Evolutionary conservation across 164 flowering plant genomes (phyloP), one percentile per base, ranked within the genome.

Genomic region (Echeveria elegans): DNA sequence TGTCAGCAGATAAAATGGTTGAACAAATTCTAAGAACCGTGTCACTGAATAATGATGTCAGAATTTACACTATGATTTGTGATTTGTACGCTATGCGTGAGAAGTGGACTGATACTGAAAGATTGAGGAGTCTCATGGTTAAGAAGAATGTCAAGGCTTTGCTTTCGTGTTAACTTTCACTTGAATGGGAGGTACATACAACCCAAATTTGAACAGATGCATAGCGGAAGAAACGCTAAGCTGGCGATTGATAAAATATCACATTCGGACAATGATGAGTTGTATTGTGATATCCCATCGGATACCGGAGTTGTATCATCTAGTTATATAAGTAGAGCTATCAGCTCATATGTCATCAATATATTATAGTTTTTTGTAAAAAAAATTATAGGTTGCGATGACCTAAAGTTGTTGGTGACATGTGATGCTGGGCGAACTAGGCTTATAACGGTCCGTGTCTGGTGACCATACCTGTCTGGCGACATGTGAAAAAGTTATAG

Each of bases 101-200:
- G 24, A 88, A 86, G 69, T 81, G 87, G 90, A 78, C 77, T 58
- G 83, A 78, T 23, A 86, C 81, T 10, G 82, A 82, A 60, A 68
- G 70, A 66, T 63, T 88, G 45, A 82, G 88, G 70, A 71, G 78
- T 23, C 61, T 81, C 47, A 82, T 86, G 89, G 65, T 72, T 31
- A 63, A 68, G 3, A 67, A 77, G 67, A 74, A 82, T 63, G 86
- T 80, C 72, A 81, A 77, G 73, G 47, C 71, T 78, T 76, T 81
- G 0, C 68, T 72, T 65, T 87, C 61, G 32, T 56, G 2, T 56
- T 26, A 12, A 7, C 61, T 56, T 56, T 16, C 32, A 28, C 61
- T 11, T 16, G 61, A 28, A 4, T 56, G 30, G 14, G 32, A 56
- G 32, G 7, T 11, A 56, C 18, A 56, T 2, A 56, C n/a, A n/a